Evolutionary conservation across 2,329 filamentous ascomycete species (phyloP).

Genomic region (Neonectria faginata): DNA sequence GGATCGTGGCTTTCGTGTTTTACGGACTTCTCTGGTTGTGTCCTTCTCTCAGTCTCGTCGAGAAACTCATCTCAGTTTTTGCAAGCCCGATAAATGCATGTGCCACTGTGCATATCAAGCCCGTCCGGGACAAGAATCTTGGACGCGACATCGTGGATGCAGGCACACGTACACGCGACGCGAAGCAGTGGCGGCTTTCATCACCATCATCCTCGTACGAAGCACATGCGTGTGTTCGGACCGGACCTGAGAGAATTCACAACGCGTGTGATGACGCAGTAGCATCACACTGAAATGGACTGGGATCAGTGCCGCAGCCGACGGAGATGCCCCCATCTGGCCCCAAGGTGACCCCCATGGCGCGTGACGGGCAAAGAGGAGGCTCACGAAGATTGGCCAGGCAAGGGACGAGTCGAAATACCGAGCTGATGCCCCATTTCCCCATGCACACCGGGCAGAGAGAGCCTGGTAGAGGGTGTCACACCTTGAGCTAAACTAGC

Average conservation of each 20-base stretch:
- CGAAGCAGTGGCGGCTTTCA: neutral
- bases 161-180: conserved; percentile 3
- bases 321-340: conserved; percentile 11
- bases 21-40: neutral
- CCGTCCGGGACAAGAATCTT: neutral
- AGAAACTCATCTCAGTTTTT: neutral
- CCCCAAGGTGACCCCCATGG: conserved; percentile 16
- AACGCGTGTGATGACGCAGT: conserved; percentile 17
- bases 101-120: conserved; percentile 16
- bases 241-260: conserved; percentile 10
- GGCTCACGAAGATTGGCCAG: conserved; percentile 15
- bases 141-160: neutral
- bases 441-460: neutral
- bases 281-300: conserved; percentile 14
- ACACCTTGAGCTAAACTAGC: conserved; percentile 23
- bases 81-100: conserved; percentile 5
- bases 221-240: neutral
- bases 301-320: conserved; percentile 24
- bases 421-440: conserved; percentile 9
- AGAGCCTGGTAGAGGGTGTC: neutral
- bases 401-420: conserved; percentile 23
- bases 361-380: conserved; percentile 28
- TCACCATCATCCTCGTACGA: conserved; percentile 9
- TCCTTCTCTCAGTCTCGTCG: neutral
- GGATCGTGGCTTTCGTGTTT: conserved; percentile 1